Percentiles rank a stretch among this genome's conserved stretches.
phyloP scores from a whole-genome alignment of 2,329 filamentous ascomycete species.

The Aspergillus sp. region DNA sequence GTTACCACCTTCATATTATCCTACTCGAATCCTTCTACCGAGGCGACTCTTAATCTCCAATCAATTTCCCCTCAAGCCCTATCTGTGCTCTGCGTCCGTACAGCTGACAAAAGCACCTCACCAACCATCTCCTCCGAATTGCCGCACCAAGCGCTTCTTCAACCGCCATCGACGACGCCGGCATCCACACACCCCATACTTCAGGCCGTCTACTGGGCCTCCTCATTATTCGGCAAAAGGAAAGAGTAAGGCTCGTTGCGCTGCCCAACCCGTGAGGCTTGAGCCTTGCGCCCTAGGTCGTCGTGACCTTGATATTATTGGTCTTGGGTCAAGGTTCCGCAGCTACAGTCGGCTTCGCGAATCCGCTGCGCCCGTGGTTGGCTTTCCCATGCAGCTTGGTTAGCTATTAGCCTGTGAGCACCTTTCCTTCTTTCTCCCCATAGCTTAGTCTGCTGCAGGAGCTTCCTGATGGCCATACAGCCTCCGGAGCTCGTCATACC shows the following conservation, averaged over 20 bases:
- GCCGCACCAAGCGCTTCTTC: conserved; percentile 19
- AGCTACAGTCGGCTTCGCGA: conserved; percentile 9
- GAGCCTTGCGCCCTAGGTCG: conserved; percentile 23
- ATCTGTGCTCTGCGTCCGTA: not conserved
- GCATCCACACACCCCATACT: not conserved
- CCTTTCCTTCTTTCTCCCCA: conserved; percentile 14
- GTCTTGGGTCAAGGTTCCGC: conserved; percentile 8
- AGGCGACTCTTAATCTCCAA: not conserved
- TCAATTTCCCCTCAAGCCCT: not conserved
- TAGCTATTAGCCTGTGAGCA: conserved; percentile 20
- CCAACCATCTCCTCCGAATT: conserved; percentile 12
- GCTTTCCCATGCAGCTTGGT: conserved; percentile 20
- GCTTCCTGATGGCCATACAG: conserved; percentile 13
- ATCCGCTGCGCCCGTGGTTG: conserved; percentile 9
- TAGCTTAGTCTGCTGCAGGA: conserved; percentile 21
- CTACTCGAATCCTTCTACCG: not conserved
- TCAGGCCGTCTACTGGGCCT: conserved; percentile 2
- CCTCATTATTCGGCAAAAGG: conserved; percentile 12
- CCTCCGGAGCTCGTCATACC: not conserved
- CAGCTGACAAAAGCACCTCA: conserved; percentile 3
- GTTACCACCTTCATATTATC: not conserved
- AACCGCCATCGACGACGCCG: conserved; percentile 7
- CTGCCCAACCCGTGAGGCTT: conserved; percentile 47
- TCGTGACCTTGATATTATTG: conserved; percentile 5
- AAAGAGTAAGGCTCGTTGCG: conserved; percentile 18